These are phyloP conservation scores for Penicillium riverlandense DNA, from an alignment of 495 filamentous ascomycete genomes.

Conservation along the genomic window DNA sequence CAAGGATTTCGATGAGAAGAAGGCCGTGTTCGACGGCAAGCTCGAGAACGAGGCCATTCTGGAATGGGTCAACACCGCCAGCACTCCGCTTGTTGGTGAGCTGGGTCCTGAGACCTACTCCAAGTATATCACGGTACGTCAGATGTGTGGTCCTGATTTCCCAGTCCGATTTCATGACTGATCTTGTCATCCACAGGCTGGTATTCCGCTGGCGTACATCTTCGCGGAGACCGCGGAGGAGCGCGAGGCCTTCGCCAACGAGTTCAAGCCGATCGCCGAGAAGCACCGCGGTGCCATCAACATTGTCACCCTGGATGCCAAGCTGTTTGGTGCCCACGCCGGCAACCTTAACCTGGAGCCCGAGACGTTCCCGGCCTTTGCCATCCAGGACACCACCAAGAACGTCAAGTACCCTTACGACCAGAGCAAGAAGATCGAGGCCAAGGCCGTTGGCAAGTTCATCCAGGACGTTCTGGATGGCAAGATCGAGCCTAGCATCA, in stretches of 20 bases:
- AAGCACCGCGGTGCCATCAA: slow-evolving; percentile 76
- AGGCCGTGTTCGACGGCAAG: slow-evolving; percentile 70
- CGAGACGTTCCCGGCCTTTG: slow-evolving; percentile 92
- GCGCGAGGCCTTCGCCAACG: slow-evolving; percentile 67
- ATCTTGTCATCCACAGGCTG: slow-evolving; percentile 44
- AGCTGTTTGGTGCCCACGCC: slow-evolving; percentile 89
- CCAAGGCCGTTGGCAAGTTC: slow-evolving; percentile 70
- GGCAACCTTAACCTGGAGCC: slow-evolving; percentile 95
- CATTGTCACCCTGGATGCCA: slow-evolving; percentile 97
- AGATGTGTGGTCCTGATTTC: neutral
- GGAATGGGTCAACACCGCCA: slow-evolving; percentile 73
- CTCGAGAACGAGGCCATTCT: slow-evolving; percentile 71
- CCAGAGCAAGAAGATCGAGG: slow-evolving; percentile 73
- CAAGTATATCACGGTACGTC: slow-evolving; percentile 80
- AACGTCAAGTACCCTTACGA: slow-evolving; percentile 96
- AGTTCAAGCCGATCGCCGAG: slow-evolving; percentile 46
- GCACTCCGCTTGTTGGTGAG: slow-evolving; percentile 90
- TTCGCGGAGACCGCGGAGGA: slow-evolving; percentile 92
- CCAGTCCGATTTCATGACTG: neutral
- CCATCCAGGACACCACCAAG: slow-evolving; percentile 93
- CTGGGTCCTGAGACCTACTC: slow-evolving; percentile 97
- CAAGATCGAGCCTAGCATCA: slow-evolving; percentile 90
- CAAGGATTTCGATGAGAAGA: slow-evolving; percentile 98
- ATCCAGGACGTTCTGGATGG: slow-evolving; percentile 82
- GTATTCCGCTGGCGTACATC: slow-evolving; percentile 92